These are phyloP conservation scores for Pluteus cervinus DNA, from an alignment of 768 basidiomycete genomes.

Conservation along the genomic window DNA sequence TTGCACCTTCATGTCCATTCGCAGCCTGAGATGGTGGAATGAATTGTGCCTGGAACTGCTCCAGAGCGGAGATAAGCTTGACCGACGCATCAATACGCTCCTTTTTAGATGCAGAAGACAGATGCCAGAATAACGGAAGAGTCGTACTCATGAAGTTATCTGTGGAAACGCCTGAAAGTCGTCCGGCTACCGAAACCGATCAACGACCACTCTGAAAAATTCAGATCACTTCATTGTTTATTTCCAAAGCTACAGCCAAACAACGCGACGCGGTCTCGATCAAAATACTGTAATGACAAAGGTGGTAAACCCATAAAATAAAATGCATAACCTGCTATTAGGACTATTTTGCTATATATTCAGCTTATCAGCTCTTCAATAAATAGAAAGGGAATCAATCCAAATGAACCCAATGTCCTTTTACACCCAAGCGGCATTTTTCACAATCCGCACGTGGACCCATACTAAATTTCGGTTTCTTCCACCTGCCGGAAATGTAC, in stretches of 20 bases:
- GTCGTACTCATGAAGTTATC: conserved; percentile 66
- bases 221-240: too few species aligned
- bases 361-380: too few species aligned
- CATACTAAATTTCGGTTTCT: conserved; percentile 23
- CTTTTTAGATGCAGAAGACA: conserved; percentile 76
- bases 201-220: too few species aligned
- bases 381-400: conserved; percentile 25
- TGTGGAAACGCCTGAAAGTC: neutral
- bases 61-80: conserved; percentile 73
- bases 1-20: too few species aligned
- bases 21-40: conserved; percentile 30
- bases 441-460: conserved; percentile 25
- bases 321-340: too few species aligned
- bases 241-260: too few species aligned
- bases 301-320: too few species aligned
- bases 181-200: too few species aligned
- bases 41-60: conserved; percentile 77
- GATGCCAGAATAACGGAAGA: conserved; percentile 89
- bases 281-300: too few species aligned
- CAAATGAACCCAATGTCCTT: conserved; percentile 71
- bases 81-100: conserved; percentile 82
- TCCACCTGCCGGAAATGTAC: conserved; percentile 5
- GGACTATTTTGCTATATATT: too few species aligned
- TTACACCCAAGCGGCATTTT: conserved; percentile 25
- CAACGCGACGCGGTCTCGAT: too few species aligned